Percentiles rank a stretch among this genome's conserved stretches.
phyloP scores from a whole-genome alignment of 1,284 basidiomycete species.

The Puccinia brachypodii region DNA sequence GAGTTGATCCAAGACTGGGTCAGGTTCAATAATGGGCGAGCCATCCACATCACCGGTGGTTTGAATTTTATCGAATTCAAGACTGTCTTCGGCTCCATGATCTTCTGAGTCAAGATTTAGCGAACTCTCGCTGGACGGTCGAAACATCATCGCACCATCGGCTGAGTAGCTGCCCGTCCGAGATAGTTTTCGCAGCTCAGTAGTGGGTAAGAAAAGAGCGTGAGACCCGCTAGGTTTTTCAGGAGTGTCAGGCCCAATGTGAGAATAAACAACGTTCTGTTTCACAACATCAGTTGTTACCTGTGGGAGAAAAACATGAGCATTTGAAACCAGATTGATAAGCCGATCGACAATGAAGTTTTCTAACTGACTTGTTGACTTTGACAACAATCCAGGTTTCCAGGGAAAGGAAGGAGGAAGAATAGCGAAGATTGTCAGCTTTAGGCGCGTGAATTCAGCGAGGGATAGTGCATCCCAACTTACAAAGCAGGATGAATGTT shows the following conservation, averaged over 20 bases:
- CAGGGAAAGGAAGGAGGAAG: background rate
- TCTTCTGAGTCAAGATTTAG: constrained; percentile 5
- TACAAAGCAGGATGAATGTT: background rate
- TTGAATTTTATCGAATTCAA: background rate
- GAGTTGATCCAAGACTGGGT: background rate
- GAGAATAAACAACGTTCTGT: background rate
- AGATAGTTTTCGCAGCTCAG: background rate
- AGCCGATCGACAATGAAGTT: background rate
- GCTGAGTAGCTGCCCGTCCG: constrained; percentile 27
- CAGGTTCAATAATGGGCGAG: background rate
- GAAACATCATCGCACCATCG: constrained; percentile 36
- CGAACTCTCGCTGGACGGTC: constrained; percentile 30
- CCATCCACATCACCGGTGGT: background rate
- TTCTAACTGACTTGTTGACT: constrained; percentile 1
- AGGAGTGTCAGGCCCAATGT: background rate
- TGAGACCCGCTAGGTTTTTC: background rate
- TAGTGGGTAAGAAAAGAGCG: background rate
- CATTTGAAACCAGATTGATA: too few relatives aligned
- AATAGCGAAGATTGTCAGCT: background rate
- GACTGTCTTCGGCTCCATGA: background rate
- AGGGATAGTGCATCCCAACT: background rate
- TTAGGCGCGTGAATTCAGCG: background rate
- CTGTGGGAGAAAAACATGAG: too few relatives aligned
- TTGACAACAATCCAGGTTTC: background rate
- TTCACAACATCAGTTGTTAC: background rate